Conservation (phyloP, 2,329 filamentous ascomycete genomes). For the Microsporum ferrugineum region DNA sequence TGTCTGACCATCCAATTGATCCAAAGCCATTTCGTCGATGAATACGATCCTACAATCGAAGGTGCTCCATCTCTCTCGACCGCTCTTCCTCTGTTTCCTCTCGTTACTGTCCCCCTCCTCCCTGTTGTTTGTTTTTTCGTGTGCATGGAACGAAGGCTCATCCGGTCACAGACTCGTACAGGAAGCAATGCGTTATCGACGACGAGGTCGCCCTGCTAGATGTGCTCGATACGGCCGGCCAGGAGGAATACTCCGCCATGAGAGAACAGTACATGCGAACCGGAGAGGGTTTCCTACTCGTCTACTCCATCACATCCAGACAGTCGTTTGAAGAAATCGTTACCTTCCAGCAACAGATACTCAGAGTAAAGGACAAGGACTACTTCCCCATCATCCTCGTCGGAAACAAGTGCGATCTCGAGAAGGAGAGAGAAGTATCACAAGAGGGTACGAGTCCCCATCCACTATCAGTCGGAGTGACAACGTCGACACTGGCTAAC, state of each 20-base stretch:
- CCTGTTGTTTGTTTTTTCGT: neutral
- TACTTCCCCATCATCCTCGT: conserved; percentile 99
- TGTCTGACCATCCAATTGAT: conserved; percentile 96
- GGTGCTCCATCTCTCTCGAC: conserved; percentile 37
- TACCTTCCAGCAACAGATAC: conserved; percentile 97
- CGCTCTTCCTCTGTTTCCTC: conserved; percentile 23
- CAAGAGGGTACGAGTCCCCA: conserved; percentile 62
- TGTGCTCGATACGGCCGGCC: conserved; percentile 93
- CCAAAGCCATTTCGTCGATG: conserved; percentile 95
- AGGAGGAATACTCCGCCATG: conserved; percentile 99
- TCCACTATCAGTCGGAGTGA: neutral
- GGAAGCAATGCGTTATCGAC: conserved; percentile 98
- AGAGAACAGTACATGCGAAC: conserved; percentile 99
- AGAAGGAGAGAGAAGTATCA: conserved; percentile 79
- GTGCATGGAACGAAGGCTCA: neutral
- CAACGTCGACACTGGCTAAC: neutral
- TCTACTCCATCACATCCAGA: conserved; percentile 95
- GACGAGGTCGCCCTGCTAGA: conserved; percentile 96
- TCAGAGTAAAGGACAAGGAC: conserved; percentile 98
- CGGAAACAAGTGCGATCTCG: conserved; percentile 97
- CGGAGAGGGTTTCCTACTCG: conserved; percentile 91
- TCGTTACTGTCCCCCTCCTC: neutral
- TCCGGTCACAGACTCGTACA: conserved; percentile 70
- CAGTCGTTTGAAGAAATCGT: conserved; percentile 98
- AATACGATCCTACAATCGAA: conserved; percentile 99